A percentile compares a stretch with the other conserved stretches of the same genome.
phyloP scores from a whole-genome alignment of 2,329 filamentous ascomycete genomes.

The Chaetomium strumarium region DNA sequence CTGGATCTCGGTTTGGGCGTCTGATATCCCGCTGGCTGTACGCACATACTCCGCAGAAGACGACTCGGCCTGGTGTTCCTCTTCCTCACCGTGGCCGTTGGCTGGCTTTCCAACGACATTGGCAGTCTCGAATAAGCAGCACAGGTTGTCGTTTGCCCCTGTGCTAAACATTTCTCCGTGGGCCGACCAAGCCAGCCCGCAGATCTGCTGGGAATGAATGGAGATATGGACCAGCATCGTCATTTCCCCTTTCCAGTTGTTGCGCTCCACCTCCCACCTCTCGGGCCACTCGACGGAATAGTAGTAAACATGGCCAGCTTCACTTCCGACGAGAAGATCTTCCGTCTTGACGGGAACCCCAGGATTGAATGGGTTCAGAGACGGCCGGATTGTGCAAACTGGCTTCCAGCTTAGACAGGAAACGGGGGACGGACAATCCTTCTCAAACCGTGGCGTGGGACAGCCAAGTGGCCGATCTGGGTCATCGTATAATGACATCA shows the following conservation, averaged over 20 bases:
- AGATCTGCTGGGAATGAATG: conserved; percentile 84
- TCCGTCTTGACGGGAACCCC: conserved; percentile 60
- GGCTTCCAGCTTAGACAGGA: conserved; percentile 81
- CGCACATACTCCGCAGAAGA: background rate
- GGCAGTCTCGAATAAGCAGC: conserved; percentile 70
- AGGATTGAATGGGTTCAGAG: conserved; percentile 42
- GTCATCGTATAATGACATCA: conserved; percentile 69
- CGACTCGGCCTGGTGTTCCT: background rate
- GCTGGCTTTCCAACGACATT: conserved; percentile 42
- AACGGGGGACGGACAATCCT: conserved; percentile 64
- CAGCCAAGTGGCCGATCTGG: conserved; percentile 9
- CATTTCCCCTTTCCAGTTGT: conserved; percentile 72
- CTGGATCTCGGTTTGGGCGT: conserved; percentile 20
- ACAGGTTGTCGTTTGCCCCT: conserved; percentile 88
- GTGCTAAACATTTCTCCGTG: conserved; percentile 74
- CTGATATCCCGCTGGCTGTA: conserved; percentile 13
- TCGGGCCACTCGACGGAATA: conserved; percentile 84
- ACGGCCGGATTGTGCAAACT: conserved; percentile 46
- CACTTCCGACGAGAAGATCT: conserved; percentile 81
- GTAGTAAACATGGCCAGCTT: conserved; percentile 75
- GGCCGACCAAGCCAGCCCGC: conserved; percentile 56
- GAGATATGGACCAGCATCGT: conserved; percentile 70
- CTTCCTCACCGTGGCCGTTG: background rate
- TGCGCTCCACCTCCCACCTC: conserved; percentile 53
- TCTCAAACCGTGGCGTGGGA: conserved; percentile 63